These are phyloP conservation scores for Hysterium pulicare DNA, from an alignment of 2,329 filamentous ascomycete species.

Conservation along the genomic window DNA sequence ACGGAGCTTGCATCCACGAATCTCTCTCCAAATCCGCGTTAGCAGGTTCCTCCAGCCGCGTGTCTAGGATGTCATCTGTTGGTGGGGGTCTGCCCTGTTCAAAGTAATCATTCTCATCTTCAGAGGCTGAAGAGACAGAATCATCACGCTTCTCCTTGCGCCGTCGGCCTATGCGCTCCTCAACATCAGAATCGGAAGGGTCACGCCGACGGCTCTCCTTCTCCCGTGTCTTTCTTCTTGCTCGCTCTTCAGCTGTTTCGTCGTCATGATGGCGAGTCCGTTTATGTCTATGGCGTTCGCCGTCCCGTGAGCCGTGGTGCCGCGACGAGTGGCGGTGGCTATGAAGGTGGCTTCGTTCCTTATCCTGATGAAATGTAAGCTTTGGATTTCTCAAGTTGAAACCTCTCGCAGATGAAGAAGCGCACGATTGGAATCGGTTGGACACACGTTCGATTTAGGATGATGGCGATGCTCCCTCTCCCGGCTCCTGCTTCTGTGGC, in stretches of 20 bases:
- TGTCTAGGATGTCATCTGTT: slow-evolving; percentile 44
- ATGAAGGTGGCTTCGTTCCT: slow-evolving; percentile 45
- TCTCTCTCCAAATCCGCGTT: slow-evolving; percentile 61
- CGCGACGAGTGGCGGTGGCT: slow-evolving; percentile 41
- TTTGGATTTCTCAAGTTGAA: not conserved
- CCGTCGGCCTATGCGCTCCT: slow-evolving; percentile 30
- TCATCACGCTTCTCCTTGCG: slow-evolving; percentile 33
- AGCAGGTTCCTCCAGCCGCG: slow-evolving; percentile 37
- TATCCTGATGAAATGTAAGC: slow-evolving; percentile 10
- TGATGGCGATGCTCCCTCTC: slow-evolving; percentile 29
- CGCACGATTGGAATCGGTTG: not conserved
- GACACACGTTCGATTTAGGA: slow-evolving; percentile 23
- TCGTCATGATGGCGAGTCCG: slow-evolving; percentile 58
- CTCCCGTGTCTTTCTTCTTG: slow-evolving; percentile 45
- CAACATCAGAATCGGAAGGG: slow-evolving; percentile 27
- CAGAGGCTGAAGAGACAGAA: slow-evolving; percentile 24
- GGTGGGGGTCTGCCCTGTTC: slow-evolving; percentile 45
- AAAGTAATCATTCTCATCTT: slow-evolving; percentile 39
- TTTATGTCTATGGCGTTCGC: slow-evolving; percentile 58
- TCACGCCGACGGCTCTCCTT: slow-evolving; percentile 29
- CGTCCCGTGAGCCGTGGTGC: slow-evolving; percentile 45
- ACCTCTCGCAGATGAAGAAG: not conserved
- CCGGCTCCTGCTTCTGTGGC: slow-evolving; percentile 43
- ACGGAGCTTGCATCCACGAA: slow-evolving; percentile 91
- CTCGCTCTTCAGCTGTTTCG: slow-evolving; percentile 34